Base-by-base conservation (phyloP, 1,139 yeast genomes). In the Keqinozyma sinolaborantium region DNA sequence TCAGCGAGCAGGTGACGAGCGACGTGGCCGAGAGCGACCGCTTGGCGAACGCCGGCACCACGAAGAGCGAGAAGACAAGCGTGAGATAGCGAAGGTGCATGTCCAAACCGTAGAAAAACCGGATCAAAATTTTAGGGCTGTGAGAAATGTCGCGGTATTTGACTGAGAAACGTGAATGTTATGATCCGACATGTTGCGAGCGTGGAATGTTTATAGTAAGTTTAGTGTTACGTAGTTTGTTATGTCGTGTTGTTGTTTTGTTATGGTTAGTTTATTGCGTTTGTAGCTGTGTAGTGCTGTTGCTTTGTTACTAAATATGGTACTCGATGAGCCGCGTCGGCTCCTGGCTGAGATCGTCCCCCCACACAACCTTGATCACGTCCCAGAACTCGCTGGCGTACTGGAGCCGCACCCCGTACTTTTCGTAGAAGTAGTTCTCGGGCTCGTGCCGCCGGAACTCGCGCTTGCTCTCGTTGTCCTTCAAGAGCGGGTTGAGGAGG, bases 321-420 rank as follows among this genome's bases (percentile, higher is more conserved):
- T 65, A 68, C 36, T 65, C 73, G 27, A 60, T 47, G 37, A 64
- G 43, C 30, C 60, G 50, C 9, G 54, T 48, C 15, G 56, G 53
- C 21, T 62, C 64, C 12, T 53, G 51, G 26, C 59, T 58, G 13
- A 50, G 45, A 15, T 61, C 66, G 25, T 64, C 69, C 8, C 73
- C 74, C 95, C 95, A 86, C 9, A 80, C 84, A 27, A 70, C 66
- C 32, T 60, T 64, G 34, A 86, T 63, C 5, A 83, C 95, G 49
- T 86, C 95, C 70, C 85, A 76, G 43, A 87, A 83, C 44, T 83
- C 86, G 47, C 73, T 76, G 30, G 87, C 94, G 49, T 83, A 87
- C 31, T 58, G 58, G 14, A 87, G 53, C 32, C 70, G 60, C 36
- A 85, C 61, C 9, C 79, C 82, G 42, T 76, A 68, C 38, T 74